Evolutionary conservation across 2,329 filamentous ascomycete genomes (phyloP).

Genomic region (Salinomyces thailandicus): DNA sequence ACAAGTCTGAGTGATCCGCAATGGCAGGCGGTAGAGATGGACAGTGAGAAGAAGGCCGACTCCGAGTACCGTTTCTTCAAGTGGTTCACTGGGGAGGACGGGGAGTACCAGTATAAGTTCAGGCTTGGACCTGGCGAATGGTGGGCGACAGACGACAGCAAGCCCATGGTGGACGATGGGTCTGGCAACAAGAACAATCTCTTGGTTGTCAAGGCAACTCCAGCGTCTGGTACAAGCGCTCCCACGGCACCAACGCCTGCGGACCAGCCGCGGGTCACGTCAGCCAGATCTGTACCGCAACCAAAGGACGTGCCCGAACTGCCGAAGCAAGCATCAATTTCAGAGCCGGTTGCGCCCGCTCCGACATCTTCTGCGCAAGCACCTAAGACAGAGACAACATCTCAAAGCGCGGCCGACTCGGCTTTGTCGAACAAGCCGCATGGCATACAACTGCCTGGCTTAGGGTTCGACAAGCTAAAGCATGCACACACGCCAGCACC

Average conservation of each 20-base stretch:
- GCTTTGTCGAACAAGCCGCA: not conserved
- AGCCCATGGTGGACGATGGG: conserved; percentile 45
- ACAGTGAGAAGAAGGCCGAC: conserved; percentile 36
- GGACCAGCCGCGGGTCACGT: not conserved
- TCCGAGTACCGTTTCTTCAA: conserved; percentile 49
- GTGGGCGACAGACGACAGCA: conserved; percentile 58
- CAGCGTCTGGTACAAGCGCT: not conserved
- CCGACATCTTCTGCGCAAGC: conserved; percentile 20
- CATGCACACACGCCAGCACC: not conserved
- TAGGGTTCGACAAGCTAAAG: conserved; percentile 5
- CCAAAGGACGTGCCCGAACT: not conserved
- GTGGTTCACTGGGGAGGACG: conserved; percentile 44
- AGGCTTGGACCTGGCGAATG: conserved; percentile 55
- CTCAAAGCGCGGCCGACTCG: not conserved
- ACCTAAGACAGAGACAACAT: not conserved
- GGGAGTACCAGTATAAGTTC: conserved; percentile 65
- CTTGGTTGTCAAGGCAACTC: conserved; percentile 26
- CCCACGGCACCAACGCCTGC: not conserved
- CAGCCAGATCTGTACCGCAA: not conserved
- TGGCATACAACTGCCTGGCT: conserved; percentile 1
- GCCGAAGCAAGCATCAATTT: conserved; percentile 1
- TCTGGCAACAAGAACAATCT: conserved; percentile 46
- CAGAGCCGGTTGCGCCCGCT: not conserved
- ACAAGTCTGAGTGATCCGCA: conserved; percentile 56
- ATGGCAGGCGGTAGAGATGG: conserved; percentile 61